Conservation (phyloP, 1,284 basidiomycete species). For the Tilletiopsis washingtonensis region DNA sequence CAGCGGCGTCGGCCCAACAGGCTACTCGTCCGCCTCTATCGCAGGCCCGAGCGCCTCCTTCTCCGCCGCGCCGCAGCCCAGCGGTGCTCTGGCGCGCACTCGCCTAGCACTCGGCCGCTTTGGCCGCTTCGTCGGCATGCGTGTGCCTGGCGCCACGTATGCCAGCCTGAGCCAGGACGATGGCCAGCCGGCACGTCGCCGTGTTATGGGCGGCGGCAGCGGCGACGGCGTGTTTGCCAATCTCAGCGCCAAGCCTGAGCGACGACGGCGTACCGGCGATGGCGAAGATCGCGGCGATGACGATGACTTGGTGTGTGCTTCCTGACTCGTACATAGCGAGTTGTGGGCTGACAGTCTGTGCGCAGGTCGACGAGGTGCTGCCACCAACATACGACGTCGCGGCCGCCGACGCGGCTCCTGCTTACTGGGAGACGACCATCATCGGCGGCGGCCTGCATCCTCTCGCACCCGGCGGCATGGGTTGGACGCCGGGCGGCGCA, state of each 20-base stretch:
- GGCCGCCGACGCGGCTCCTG: slow-evolving; percentile 80
- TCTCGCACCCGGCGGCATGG: slow-evolving; percentile 52
- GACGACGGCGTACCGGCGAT: slow-evolving; percentile 21
- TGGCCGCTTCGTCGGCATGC: slow-evolving; percentile 42
- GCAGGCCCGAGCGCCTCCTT: slow-evolving; percentile 11
- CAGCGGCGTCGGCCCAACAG: slow-evolving; percentile 1
- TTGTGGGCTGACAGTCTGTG: slow-evolving; percentile 6
- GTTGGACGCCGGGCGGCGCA: slow-evolving; percentile 42
- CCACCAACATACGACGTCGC: slow-evolving; percentile 75
- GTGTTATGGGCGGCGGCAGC: slow-evolving; percentile 60
- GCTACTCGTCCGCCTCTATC: slow-evolving; percentile 5
- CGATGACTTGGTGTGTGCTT: slow-evolving; percentile 64
- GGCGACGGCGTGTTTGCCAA: slow-evolving; percentile 97
- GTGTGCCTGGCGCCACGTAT: slow-evolving; percentile 42
- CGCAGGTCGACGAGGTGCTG: slow-evolving; percentile 46
- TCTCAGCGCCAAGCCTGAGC: slow-evolving; percentile 76
- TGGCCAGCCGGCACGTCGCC: slow-evolving; percentile 11
- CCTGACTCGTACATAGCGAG: slow-evolving; percentile 27
- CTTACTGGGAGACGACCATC: slow-evolving; percentile 95
- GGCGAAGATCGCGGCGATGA: slow-evolving; percentile 56
- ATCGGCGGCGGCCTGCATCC: slow-evolving; percentile 50
- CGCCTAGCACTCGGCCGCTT: slow-evolving; percentile 36
- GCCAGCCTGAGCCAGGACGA: slow-evolving; percentile 14
- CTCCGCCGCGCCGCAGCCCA: not conserved
- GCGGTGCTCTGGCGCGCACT: slow-evolving; percentile 6